phyloP scores from a whole-genome alignment of 176 grass and related monocot species.

The Panicum miliaceum region DNA sequence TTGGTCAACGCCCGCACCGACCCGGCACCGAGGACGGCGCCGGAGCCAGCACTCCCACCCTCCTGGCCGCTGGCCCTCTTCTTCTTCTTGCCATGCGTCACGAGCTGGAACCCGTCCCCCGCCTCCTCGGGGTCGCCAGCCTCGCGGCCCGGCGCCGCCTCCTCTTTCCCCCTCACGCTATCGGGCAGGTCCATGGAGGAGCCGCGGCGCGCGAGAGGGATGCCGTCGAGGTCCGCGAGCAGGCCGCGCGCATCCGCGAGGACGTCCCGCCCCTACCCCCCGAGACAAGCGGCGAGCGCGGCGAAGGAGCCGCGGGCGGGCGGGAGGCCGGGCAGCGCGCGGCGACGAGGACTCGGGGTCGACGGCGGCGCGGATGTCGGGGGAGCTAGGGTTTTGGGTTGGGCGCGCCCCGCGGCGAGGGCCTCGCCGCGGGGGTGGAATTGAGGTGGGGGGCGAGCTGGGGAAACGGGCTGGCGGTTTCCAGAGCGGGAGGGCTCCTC shows the following conservation, averaged over 20 bases:
- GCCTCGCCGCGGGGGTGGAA: neutral
- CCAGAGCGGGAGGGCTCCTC: neutral
- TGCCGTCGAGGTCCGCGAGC: slow-evolving; percentile 51
- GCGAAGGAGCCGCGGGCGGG: slow-evolving; percentile 29
- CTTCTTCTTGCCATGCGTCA: slow-evolving; percentile 58
- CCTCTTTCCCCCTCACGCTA: slow-evolving; percentile 42
- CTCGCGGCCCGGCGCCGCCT: slow-evolving; percentile 33
- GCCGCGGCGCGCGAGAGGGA: slow-evolving; percentile 45
- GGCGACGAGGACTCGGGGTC: slow-evolving; percentile 26
- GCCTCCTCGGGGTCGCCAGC: slow-evolving; percentile 42
- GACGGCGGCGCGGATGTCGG: neutral
- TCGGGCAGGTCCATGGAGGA: slow-evolving; percentile 69
- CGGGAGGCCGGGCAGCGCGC: slow-evolving; percentile 29
- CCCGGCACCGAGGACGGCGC: neutral
- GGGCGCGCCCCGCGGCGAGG: neutral
- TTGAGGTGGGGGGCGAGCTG: neutral
- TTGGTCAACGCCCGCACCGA: slow-evolving; percentile 52
- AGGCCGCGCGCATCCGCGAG: slow-evolving; percentile 58
- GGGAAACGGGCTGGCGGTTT: slow-evolving; percentile 28
- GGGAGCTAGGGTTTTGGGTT: slow-evolving; percentile 49
- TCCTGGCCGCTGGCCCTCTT: slow-evolving; percentile 42
- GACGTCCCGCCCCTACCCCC: neutral
- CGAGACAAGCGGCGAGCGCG: slow-evolving; percentile 23
- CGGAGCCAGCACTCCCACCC: slow-evolving; percentile 5
- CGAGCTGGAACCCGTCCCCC: slow-evolving; percentile 70